A percentile compares a stretch with the other conserved stretches of the same genome.
These are phyloP conservation scores for Testicularia cyperi DNA, from an alignment of 1,284 basidiomycete species.

Conservation along the genomic window DNA sequence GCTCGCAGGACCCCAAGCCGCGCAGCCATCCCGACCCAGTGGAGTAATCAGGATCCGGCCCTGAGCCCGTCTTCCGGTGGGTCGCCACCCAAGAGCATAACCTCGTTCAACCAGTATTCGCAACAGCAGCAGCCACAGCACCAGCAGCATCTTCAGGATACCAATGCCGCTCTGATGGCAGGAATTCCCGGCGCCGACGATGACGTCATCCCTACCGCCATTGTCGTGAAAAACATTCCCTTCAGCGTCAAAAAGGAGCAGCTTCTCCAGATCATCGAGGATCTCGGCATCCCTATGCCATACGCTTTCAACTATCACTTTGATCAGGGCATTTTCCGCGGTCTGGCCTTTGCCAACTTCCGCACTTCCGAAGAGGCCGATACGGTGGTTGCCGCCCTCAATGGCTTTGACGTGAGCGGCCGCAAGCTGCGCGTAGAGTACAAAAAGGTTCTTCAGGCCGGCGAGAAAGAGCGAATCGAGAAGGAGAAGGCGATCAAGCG, in stretches of 20 bases:
- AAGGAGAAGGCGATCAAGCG: slow-evolving; percentile 96
- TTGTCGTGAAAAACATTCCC: slow-evolving; percentile 99
- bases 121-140: no score
- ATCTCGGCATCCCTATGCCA: slow-evolving; percentile 90
- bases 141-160: no score
- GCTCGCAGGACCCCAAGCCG: slow-evolving; percentile 18
- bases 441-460: slow-evolving; percentile 97
- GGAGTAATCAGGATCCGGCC: slow-evolving; percentile 26
- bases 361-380: slow-evolving; percentile 86
- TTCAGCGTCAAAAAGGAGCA: slow-evolving; percentile 97
- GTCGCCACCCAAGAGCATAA: slow-evolving; percentile 18
- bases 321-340: slow-evolving; percentile 77
- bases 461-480: slow-evolving; percentile 98
- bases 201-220: slow-evolving; percentile 96
- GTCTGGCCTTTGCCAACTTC: slow-evolving; percentile 98
- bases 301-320: slow-evolving; percentile 84
- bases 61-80: slow-evolving; percentile 15
- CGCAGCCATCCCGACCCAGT: slow-evolving; percentile 38
- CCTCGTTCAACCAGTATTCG: slow-evolving; percentile 3
- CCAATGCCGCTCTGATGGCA: neutral
- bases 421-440: slow-evolving; percentile 97
- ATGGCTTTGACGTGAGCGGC: slow-evolving; percentile 89
- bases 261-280: slow-evolving; percentile 90
- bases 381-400: slow-evolving; percentile 89
- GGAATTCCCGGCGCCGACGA: slow-evolving; percentile 74